Percentiles rank a stretch among this genome's conserved stretches.
These are phyloP conservation scores for Vinca minor DNA, from an alignment of 257 asterid species.

Conservation along the genomic window DNA sequence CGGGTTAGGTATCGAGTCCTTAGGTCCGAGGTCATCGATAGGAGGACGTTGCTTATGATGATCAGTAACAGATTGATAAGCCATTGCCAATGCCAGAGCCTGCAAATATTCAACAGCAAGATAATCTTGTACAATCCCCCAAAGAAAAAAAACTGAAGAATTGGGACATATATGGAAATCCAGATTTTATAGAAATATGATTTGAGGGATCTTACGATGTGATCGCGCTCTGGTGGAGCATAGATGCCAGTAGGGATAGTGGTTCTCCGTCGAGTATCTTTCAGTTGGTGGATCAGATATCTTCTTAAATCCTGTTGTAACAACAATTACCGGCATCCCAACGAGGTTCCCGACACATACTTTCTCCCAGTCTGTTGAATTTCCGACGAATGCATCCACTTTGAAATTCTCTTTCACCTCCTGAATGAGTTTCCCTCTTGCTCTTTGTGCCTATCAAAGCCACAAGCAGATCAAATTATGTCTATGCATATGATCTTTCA, in stretches of 20 bases:
- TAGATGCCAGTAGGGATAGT: constrained; percentile 74
- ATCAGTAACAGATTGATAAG: constrained; percentile 67
- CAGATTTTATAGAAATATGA: neutral
- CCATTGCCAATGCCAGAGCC: constrained; percentile 91
- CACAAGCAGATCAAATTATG: no score
- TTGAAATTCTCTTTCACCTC: constrained; percentile 60
- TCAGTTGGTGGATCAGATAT: constrained; percentile 49
- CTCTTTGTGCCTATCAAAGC: constrained; percentile 76
- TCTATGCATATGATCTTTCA: no score
- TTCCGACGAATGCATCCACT: constrained; percentile 79
- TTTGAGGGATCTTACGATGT: constrained; percentile 44
- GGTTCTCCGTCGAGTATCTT: constrained; percentile 51
- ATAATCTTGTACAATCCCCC: no score
- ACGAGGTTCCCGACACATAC: constrained; percentile 81
- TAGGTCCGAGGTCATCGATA: constrained; percentile 56
- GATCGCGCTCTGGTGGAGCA: constrained; percentile 80
- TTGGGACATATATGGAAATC: neutral
- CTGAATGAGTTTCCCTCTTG: constrained; percentile 63
- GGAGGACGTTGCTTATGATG: constrained; percentile 83
- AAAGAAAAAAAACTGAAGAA: neutral
- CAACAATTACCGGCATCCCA: constrained; percentile 74
- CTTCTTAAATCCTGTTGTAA: constrained; percentile 71
- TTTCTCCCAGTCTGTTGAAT: constrained; percentile 76
- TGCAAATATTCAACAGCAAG: constrained; percentile 18
- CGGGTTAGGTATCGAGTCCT: constrained; percentile 45